Evolutionary conservation across 192 early-diverging fungal species (phyloP), one percentile per base, ranked within the genome.

Genomic region (Coemansia sp.): DNA sequence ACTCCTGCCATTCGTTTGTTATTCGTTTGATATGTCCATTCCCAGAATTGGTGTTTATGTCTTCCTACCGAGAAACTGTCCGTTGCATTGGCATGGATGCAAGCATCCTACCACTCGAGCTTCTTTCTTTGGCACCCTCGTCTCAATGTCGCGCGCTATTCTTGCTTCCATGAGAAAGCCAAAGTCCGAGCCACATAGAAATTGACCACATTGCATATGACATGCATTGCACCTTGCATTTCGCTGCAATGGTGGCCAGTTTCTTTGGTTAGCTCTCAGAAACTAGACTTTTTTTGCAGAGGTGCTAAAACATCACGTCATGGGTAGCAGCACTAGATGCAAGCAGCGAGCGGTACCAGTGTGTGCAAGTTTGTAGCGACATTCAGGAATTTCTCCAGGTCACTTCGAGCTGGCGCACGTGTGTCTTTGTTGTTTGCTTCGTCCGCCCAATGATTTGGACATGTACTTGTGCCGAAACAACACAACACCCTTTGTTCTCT

Each of bases 191-290:
- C 48, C 48, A 50, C 48, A 50, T 50, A 23, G 7, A 50, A 23
- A 50, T 50, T 50, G 48, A 20, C 48, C 22, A 13, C 48, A 50
- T 20, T 50, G 48, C 48, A 23, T 50, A 50, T 50, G 22, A 20
- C 48, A 11, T 23, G 20, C 48, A 50, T 50, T 50, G 48, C 48
- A 50, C 11, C 48, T 43, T 43, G 41, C 41, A 43, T 43, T 14
- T 36, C 5, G 35, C 35, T 6, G 9, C 4, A 36, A 36, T 36
- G 35, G 4, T 36, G 4, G 35, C n/a, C n/a, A n/a, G n/a, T n/a
- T n/a, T n/a, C n/a, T n/a, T n/a, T n/a, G n/a, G n/a, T n/a, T n/a
- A n/a, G n/a, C n/a, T n/a, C n/a, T n/a, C n/a, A n/a, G n/a, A n/a
- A n/a, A n/a, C n/a, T n/a, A n/a, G n/a, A n/a, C n/a, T n/a, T n/a